Base-by-base conservation (phyloP, 2,329 filamentous ascomycete species). In the Gyromitra esculenta region DNA sequence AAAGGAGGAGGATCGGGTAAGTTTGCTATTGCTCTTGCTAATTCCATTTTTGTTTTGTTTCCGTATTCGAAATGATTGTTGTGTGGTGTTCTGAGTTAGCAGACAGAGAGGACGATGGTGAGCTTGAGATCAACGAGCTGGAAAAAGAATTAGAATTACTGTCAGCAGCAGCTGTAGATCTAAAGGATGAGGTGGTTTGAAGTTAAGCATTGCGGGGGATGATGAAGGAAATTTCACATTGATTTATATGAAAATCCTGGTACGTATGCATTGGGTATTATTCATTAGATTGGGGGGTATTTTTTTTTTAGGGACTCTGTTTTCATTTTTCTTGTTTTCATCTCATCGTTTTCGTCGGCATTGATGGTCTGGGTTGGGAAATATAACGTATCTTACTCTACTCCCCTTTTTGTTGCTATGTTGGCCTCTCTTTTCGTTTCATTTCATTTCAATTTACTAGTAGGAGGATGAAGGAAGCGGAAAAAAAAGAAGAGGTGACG, bases 1-100 rank as follows among this genome's bases (percentile, higher is more conserved):
- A 79, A 66, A 78, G 78, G 56, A 76, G 76, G 63, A 76, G 73
- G 54, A 54, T 78, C 6, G 68, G 66, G 50, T 78, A 73, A 76
- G 71, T 74, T 21, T 68, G 18, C 35, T 45, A 37, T 21, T 57
- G 18, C 13, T 39, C 25, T 45, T 69, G 37, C 15, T 18, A 13
- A 13, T 69, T 67, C 71, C n/a, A n/a, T 31, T 54, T 65, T 65
- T 65, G 9, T 67, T 48, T 39, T 48, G 48, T 74, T 57, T 45
- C 59, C n/a, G 68, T 59, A 31, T 41, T 50, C 57, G 65, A 41
- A 65, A 45, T 35, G 31, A 37, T 65, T 57, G 56, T 67, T 43
- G 69, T 41, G 63, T 52, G 41, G 35, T 35, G 31, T 66, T 70
- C 54, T 77, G 50, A 76, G 60, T 59, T 21, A 31, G 64, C 25